Evolutionary conservation across 768 basidiomycete genomes (phyloP), one percentile per base, ranked within the genome.

Genomic region (Arthromyces matolae): DNA sequence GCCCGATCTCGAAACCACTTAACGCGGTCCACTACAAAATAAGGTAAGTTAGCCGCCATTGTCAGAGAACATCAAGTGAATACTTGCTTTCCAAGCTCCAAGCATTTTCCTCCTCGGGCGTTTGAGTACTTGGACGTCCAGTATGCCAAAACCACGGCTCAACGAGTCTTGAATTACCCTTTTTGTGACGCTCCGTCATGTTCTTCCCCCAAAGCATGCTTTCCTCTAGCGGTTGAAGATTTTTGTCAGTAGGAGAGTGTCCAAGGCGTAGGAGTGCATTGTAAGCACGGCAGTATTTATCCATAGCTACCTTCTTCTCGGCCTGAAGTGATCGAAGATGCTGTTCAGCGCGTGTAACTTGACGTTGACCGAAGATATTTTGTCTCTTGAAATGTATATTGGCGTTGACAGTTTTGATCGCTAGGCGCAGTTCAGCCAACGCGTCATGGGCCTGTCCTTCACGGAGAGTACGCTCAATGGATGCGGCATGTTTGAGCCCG

Each of bases 1-100:
- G 64, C 61, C 8, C 53, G 55, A 19, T 63, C 60, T 23, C 57
- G 52, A 41, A 64, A 66, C 57, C 60, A 66, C 31, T 63, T 60
- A 3, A 60, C 65, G n/a, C 54, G 51, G 32, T 49, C 54, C 52
- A 59, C 60, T 63, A n/a, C 34, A 3, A 37, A 35, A n/a, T 8
- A 44, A 44, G n/a, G n/a, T n/a, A n/a, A n/a, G n/a, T n/a, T n/a
- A n/a, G n/a, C n/a, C n/a, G n/a, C n/a, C n/a, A n/a, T n/a, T 8
- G 13, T 23, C n/a, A 29, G n/a, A n/a, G n/a, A 5, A 29, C n/a
- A n/a, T n/a, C n/a, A n/a, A n/a, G n/a, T n/a, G n/a, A 38, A 16
- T 16, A 47, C 57, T 43, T 46, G 62, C 61, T 18, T 49, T 64
- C 63, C n/a, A 52, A 8, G 32, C 54, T 54, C 61, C 63, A 64